phyloP scores from a whole-genome alignment of 2,329 filamentous ascomycete species.

The Colletotrichum costaricense region DNA sequence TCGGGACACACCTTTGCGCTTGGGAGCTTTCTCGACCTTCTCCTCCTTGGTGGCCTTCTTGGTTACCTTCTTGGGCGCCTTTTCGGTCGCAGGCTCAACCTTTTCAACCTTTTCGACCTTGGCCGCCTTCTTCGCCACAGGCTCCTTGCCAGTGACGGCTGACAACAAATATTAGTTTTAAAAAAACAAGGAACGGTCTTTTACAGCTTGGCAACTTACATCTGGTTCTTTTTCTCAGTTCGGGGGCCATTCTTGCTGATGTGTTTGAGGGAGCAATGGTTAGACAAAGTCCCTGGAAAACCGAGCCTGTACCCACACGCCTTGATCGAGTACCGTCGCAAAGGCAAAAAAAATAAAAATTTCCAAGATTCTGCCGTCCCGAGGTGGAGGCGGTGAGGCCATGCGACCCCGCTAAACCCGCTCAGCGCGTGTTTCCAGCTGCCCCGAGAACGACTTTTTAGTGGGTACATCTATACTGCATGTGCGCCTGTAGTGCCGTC shows the following conservation, averaged over 20 bases:
- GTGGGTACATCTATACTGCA: conserved; percentile 6
- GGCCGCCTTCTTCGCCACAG: conserved; percentile 39
- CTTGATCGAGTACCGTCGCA: conserved; percentile 18
- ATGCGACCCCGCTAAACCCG: conserved; percentile 18
- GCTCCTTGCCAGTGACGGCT: conserved; percentile 48
- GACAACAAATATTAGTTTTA: conserved; percentile 18
- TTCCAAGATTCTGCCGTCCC: conserved; percentile 36
- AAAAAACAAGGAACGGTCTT: not conserved
- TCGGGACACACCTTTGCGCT: conserved; percentile 50
- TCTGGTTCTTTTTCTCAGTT: conserved; percentile 53
- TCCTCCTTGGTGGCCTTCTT: conserved; percentile 43
- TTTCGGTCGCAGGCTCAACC: conserved; percentile 27
- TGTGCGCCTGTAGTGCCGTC: not conserved
- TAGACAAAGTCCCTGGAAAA: conserved; percentile 14
- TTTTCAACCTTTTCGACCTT: conserved; percentile 32
- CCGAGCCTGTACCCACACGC: not conserved
- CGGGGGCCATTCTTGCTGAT: conserved; percentile 54
- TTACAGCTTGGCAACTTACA: conserved; percentile 30
- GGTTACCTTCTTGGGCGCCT: not conserved
- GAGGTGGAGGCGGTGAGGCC: conserved; percentile 28
- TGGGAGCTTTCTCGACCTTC: conserved; percentile 45
- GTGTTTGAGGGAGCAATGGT: conserved; percentile 16
- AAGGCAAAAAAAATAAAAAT: conserved; percentile 42
- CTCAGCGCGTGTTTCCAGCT: not conserved
- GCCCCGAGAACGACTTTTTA: conserved; percentile 18